Conservation (phyloP, 2,329 filamentous ascomycete genomes). For the Trichophyton mentagrophytes region DNA sequence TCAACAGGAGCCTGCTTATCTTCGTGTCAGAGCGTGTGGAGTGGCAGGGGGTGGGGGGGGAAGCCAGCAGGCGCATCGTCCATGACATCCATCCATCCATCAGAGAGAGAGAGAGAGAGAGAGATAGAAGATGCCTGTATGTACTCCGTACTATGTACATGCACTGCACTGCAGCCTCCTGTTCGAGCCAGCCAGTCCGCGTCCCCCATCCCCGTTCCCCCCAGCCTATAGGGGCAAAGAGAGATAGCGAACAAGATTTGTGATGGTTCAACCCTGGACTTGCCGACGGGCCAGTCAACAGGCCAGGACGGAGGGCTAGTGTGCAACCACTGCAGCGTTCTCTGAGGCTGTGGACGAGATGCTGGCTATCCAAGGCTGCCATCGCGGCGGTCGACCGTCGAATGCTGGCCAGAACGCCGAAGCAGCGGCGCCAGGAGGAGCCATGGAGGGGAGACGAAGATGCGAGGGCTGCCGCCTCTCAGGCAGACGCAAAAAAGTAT, state of each 20-base stretch:
- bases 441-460: neutral
- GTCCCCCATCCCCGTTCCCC: neutral
- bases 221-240: neutral
- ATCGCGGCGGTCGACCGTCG: neutral
- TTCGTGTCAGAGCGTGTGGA: neutral
- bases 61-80: neutral
- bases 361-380: constrained; percentile 4
- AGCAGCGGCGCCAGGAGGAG: neutral
- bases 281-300: neutral
- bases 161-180: neutral
- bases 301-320: neutral
- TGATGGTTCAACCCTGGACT: constrained; percentile 1
- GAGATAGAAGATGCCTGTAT: neutral
- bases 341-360: neutral
- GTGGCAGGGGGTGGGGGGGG: neutral
- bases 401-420: neutral
- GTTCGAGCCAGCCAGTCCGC: neutral
- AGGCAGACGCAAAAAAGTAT: neutral
- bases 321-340: neutral
- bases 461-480: neutral
- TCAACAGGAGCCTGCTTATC: neutral
- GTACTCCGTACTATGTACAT: neutral
- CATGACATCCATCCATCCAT: neutral
- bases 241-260: neutral
- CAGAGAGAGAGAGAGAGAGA: neutral